A percentile compares a stretch with the other conserved stretches of the same genome.
phyloP scores from a whole-genome alignment of 345 rosid species.

The Populus tremula region DNA sequence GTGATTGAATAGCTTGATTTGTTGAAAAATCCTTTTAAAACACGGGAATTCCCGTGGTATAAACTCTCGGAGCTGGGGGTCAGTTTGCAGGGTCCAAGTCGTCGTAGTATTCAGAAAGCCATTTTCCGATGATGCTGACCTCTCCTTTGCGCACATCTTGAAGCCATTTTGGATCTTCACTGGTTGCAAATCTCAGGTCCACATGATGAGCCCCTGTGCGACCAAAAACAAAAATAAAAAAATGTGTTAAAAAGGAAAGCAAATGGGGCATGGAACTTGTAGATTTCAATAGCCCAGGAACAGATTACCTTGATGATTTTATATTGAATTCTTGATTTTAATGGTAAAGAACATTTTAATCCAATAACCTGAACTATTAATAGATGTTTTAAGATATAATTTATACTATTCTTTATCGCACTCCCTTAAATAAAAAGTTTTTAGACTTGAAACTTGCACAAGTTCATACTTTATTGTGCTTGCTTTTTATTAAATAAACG shows the following conservation, averaged over 20 bases:
- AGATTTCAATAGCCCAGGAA: background rate
- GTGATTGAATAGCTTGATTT: background rate
- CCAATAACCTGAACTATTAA: no score
- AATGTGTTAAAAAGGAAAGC: background rate
- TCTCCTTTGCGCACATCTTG: conserved; percentile 44
- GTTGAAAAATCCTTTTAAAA: background rate
- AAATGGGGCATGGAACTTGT: background rate
- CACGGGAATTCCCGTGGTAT: background rate
- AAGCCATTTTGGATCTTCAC: conserved; percentile 55
- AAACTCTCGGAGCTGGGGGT: no score
- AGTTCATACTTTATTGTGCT: no score
- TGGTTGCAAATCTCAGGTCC: conserved; percentile 52
- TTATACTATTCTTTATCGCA: no score
- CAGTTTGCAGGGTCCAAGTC: conserved; percentile 28
- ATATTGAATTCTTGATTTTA: background rate
- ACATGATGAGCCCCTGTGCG: conserved; percentile 64
- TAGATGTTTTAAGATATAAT: no score
- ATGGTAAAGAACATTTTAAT: no score
- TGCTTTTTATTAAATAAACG: no score
- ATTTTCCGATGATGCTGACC: conserved; percentile 32
- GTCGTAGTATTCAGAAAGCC: conserved; percentile 46
- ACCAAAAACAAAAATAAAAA: background rate
- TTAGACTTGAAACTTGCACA: no score
- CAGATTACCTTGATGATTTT: background rate
- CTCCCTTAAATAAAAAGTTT: fast-evolving